A percentile compares a stretch with the other conserved stretches of the same genome.
These are phyloP conservation scores for Colletotrichum plurivorum DNA, from an alignment of 2,329 filamentous ascomycete genomes.

Conservation along the genomic window DNA sequence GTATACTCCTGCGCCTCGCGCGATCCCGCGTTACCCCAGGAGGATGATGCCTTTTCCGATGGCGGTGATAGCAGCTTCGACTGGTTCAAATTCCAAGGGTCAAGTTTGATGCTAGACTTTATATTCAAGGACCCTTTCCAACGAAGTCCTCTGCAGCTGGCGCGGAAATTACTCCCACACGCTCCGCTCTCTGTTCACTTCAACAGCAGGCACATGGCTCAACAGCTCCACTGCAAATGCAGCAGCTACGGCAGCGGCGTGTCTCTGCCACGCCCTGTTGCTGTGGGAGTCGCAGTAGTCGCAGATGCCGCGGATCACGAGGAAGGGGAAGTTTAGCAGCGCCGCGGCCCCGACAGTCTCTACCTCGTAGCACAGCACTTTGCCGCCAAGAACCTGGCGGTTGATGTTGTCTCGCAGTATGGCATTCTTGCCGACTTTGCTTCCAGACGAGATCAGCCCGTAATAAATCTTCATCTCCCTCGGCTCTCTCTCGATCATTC, in stretches of 20 bases:
- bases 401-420: conserved; percentile 48
- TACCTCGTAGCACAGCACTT: conserved; percentile 48
- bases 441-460: conserved; percentile 49
- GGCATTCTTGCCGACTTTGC: conserved; percentile 54
- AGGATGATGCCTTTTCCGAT: too few relatives aligned
- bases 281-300: conserved; percentile 58
- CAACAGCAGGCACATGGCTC: neutral
- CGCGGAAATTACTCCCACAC: neutral
- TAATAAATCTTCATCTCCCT: conserved; percentile 39
- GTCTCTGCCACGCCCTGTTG: conserved; percentile 52
- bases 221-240: conserved; percentile 45
- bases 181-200: neutral
- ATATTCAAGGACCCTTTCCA: too few relatives aligned
- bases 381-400: conserved; percentile 36
- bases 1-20: too few relatives aligned
- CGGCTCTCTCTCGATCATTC: neutral
- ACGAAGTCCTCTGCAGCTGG: too few relatives aligned
- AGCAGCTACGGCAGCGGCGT: conserved; percentile 52
- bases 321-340: conserved; percentile 48
- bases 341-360: conserved; percentile 49
- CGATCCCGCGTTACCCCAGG: too few relatives aligned
- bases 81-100: too few relatives aligned
- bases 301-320: conserved; percentile 56
- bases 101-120: too few relatives aligned
- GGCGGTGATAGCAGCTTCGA: too few relatives aligned